phyloP scores from a whole-genome alignment of 306 rosid species.

The Trifolium fragiferum region DNA sequence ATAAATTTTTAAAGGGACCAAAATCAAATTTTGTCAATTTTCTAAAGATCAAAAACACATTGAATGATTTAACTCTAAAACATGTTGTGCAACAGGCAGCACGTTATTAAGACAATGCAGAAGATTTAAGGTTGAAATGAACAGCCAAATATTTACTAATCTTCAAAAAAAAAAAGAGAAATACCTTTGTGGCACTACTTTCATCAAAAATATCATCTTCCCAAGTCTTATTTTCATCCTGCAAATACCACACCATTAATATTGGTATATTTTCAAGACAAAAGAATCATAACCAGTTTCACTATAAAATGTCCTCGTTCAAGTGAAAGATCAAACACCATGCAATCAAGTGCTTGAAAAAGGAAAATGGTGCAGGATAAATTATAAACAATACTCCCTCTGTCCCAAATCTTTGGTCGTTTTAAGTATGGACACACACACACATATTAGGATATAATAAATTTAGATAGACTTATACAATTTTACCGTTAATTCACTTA shows the following conservation, averaged over 20 bases:
- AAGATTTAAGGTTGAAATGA: slow-evolving; percentile 9
- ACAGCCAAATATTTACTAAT: slow-evolving; percentile 20
- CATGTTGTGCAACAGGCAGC: not conserved
- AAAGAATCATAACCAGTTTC: slow-evolving; percentile 5
- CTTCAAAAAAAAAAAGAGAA: slow-evolving; percentile 45
- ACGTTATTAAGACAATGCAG: not conserved
- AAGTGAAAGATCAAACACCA: slow-evolving; percentile 13
- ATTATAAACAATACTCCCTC: no score
- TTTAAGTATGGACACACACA: no score
- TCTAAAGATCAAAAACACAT: not conserved
- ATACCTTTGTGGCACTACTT: slow-evolving; percentile 51
- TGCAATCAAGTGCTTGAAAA: not conserved
- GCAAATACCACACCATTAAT: slow-evolving; percentile 39
- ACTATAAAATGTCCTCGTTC: not conserved
- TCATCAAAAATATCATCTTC: slow-evolving; percentile 64
- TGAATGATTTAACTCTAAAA: not conserved
- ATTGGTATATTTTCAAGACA: slow-evolving; percentile 4
- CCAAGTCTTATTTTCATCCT: slow-evolving; percentile 76
- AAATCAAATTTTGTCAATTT: not conserved
- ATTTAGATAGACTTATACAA: no score
- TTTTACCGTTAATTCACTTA: no score
- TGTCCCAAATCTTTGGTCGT: no score
- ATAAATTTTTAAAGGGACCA: not conserved
- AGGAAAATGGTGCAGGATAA: no score
- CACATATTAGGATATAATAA: no score